phyloP scores from a whole-genome alignment of 805 yeast genomes.

The Candida boidinii region DNA sequence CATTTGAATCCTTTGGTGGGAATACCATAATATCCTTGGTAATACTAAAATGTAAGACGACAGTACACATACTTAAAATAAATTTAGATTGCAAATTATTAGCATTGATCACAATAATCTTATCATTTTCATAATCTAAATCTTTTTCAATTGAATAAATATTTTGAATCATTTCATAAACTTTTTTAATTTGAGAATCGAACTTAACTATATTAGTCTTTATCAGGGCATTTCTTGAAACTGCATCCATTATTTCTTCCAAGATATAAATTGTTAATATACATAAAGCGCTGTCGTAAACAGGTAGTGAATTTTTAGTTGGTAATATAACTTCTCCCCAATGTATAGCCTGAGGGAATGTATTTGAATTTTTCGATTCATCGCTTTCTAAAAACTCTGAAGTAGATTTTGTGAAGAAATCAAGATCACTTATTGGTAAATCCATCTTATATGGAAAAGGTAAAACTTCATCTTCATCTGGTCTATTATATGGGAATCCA shows the following conservation, averaged over 20 bases:
- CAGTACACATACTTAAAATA: constrained; percentile 19
- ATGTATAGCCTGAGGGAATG: too few relatives aligned
- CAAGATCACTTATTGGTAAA: constrained; percentile 24
- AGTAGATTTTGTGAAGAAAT: constrained; percentile 11
- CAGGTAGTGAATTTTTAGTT: too few relatives aligned
- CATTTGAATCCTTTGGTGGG: constrained; percentile 17
- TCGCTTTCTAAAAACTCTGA: not conserved
- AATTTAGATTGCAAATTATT: constrained; percentile 25
- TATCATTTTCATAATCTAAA: constrained; percentile 10
- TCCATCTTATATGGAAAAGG: constrained; percentile 24
- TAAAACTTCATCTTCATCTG: constrained; percentile 8
- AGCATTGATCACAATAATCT: constrained; percentile 25
- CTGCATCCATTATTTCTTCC: constrained; percentile 27
- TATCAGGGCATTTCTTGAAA: constrained; percentile 18
- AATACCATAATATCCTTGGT: constrained; percentile 26
- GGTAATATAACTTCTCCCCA: too few relatives aligned
- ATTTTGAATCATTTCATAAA: constrained; percentile 10
- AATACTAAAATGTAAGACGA: constrained; percentile 1
- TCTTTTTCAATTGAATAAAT: constrained; percentile 11
- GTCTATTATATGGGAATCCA: constrained; percentile 26
- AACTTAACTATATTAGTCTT: constrained; percentile 15
- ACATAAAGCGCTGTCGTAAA: constrained; percentile 22
- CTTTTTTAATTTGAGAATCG: constrained; percentile 16
- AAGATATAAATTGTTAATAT: constrained; percentile 21
- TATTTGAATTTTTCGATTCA: not conserved